These are phyloP conservation scores for Monosiga brevicollis DNA, from an alignment of 78 protist species.

Conservation along the genomic window DNA sequence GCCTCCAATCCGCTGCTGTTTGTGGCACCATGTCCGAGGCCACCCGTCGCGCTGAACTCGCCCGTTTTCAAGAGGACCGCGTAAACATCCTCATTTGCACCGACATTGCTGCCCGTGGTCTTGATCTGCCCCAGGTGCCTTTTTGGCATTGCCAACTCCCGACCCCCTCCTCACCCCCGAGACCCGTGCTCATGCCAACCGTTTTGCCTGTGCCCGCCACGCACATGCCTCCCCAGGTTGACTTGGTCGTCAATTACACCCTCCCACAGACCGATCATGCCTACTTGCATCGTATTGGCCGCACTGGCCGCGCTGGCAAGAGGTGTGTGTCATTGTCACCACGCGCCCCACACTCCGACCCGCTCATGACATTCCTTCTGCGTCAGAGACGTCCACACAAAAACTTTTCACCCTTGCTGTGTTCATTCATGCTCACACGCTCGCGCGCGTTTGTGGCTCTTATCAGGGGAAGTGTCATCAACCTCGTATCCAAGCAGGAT, in stretches of 20 bases:
- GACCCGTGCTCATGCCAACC: too few species aligned
- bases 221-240: background rate
- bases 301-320: background rate
- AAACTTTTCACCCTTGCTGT: too few species aligned
- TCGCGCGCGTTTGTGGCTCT: background rate
- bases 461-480: background rate
- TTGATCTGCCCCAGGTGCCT: background rate
- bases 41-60: background rate
- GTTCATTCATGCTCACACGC: background rate
- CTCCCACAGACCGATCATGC: background rate
- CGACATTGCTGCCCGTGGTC: background rate
- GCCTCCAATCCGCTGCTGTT: background rate
- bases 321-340: background rate
- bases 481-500: background rate
- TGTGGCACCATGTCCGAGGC: background rate
- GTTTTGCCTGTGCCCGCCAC: background rate
- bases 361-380: background rate
- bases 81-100: background rate
- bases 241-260: background rate
- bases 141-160: background rate
- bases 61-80: background rate
- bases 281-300: background rate
- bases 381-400: too few species aligned
- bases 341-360: background rate
- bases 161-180: background rate